Conservation (phyloP, 495 filamentous ascomycete genomes). For the Talaromyces thailandensis region DNA sequence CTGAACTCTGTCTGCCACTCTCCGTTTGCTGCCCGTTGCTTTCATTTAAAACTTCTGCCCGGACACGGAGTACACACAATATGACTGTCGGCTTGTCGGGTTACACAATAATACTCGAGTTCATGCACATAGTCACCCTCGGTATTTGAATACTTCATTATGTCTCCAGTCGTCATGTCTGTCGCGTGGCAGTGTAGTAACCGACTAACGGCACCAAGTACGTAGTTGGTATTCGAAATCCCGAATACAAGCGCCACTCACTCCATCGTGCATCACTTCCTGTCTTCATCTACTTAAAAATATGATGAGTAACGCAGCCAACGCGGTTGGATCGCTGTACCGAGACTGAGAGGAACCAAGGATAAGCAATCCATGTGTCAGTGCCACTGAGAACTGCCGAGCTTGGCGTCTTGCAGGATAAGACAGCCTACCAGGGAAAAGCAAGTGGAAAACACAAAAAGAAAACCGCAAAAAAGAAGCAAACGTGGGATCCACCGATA, state of each 20-base stretch:
- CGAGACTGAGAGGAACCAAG: too few species aligned
- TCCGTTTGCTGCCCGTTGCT: not conserved
- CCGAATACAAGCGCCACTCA: not conserved
- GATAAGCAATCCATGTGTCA: not conserved
- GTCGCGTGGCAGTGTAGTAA: not conserved
- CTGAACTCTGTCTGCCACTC: not conserved
- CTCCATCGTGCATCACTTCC: not conserved
- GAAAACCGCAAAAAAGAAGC: not conserved
- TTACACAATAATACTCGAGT: not conserved
- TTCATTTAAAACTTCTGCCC: not conserved
- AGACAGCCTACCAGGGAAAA: not conserved
- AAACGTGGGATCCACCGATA: not conserved
- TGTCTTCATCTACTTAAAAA: not conserved
- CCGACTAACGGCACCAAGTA: not conserved
- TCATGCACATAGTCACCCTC: not conserved
- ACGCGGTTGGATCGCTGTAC: not conserved
- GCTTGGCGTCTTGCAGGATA: not conserved
- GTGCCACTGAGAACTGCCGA: not conserved
- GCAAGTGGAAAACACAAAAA: not conserved
- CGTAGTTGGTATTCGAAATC: not conserved
- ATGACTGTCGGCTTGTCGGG: not conserved
- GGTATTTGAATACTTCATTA: not conserved
- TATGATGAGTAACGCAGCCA: not conserved
- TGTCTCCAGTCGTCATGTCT: not conserved
- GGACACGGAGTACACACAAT: not conserved